Base-by-base conservation (phyloP, 2,329 filamentous ascomycete genomes). In the Penicillium expansum region DNA sequence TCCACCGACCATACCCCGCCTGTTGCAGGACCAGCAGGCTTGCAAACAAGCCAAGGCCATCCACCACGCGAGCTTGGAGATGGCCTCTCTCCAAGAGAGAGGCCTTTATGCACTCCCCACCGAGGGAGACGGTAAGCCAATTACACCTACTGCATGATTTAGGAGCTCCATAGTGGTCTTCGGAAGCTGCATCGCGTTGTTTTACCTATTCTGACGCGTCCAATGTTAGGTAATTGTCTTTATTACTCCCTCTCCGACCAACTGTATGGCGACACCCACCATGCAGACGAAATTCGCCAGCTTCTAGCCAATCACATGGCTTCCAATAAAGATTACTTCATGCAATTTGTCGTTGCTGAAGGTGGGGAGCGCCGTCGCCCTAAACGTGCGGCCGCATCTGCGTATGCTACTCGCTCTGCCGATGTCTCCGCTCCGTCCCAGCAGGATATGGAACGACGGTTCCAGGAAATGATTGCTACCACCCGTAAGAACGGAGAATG, bases 241-340 rank as follows among this genome's bases (percentile, higher is more conserved):
- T 89, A 88, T 76, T 84, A 86, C 71, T 85, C 85, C 59, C 77
- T 88, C 38, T 86, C 84, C 61, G 85, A 88, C 69, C 85, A 89
- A 76, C 72, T 89, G 51, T 87, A 84, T 68, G 86, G 85, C 61
- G 74, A 82, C 67, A 82, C 86, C 66, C 75, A 79, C 57, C 77
- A 81, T 60, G 83, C 86, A 67, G 70, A 75, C 53, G 77, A 83
- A 63, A 85, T 90, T 65, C 85, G 87, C 49, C 74, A 77, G 48
- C 75, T 73, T 44, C 80, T 87, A 49, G 83, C 88, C 62, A 72
- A 82, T 57, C 84, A 88, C 70, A 87, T 90, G 79, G 80, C 81
- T 58, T 76, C 77, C 29, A 78, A 87, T 67, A 76, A 80, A 56
- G 78, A 80, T 51, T 83, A 87, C 67, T 90, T 87, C 74, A 86